These are phyloP conservation scores for Taphrina deformans DNA, from an alignment of 1,139 yeast genomes.

Conservation along the genomic window DNA sequence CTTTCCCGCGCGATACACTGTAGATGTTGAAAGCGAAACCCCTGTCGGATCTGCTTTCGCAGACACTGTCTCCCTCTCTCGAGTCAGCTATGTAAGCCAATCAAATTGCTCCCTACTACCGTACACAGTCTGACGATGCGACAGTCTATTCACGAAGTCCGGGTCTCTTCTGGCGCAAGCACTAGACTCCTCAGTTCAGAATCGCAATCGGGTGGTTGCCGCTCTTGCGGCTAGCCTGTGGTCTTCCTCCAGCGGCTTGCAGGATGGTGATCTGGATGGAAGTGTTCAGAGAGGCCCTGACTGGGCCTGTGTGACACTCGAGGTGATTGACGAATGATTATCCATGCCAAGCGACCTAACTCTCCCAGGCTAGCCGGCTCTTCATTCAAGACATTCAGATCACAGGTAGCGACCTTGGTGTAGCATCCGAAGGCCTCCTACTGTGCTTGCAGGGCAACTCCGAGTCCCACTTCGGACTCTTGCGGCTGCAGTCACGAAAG, in stretches of 20 bases:
- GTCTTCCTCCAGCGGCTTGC: neutral
- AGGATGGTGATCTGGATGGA: neutral
- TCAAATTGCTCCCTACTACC: no score
- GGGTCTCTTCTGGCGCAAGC: conserved; percentile 14
- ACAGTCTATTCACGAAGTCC: conserved; percentile 13
- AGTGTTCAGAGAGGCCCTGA: neutral
- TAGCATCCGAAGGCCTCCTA: neutral
- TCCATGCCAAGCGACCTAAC: neutral
- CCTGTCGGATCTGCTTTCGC: conserved; percentile 9
- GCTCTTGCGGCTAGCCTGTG: conserved; percentile 19
- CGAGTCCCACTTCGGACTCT: neutral
- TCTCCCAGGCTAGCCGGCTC: neutral
- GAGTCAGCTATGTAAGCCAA: neutral
- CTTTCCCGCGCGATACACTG: neutral
- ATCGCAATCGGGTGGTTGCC: conserved; percentile 8
- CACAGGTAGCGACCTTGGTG: neutral
- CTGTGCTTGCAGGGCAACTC: neutral
- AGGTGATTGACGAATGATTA: neutral
- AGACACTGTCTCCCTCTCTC: neutral
- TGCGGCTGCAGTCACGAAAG: neutral
- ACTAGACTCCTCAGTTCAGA: neutral
- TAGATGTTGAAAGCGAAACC: conserved; percentile 6
- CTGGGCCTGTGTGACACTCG: conserved; percentile 2
- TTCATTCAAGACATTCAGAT: conserved; percentile 5
- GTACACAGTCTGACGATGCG: no score